These are phyloP conservation scores for Tardiomyces digboiensis DNA, from an alignment of 1,139 yeast genomes.

Conservation along the genomic window DNA sequence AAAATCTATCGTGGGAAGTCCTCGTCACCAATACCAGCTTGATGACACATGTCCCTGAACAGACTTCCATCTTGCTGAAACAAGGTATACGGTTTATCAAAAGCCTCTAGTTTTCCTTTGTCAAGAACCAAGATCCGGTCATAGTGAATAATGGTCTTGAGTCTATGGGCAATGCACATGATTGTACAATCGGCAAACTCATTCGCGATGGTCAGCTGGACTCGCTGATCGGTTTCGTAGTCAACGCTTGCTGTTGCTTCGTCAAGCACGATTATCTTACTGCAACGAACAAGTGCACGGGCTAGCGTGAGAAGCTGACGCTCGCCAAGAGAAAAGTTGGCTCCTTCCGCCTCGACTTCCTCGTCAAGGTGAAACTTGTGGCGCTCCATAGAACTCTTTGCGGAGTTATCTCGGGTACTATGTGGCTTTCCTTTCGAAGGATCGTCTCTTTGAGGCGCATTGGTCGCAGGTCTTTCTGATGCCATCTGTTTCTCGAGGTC, in stretches of 20 bases:
- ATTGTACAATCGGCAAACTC: slow-evolving; percentile 62
- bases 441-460: neutral
- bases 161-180: slow-evolving; percentile 71
- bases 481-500: slow-evolving; percentile 23
- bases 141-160: slow-evolving; percentile 56
- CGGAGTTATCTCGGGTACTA: slow-evolving; percentile 19
- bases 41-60: slow-evolving; percentile 54
- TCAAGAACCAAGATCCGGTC: slow-evolving; percentile 61
- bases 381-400: slow-evolving; percentile 16
- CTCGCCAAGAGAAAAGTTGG: slow-evolving; percentile 70
- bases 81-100: slow-evolving; percentile 36
- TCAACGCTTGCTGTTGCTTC: slow-evolving; percentile 87
- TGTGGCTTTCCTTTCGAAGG: no score
- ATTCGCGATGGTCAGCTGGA: slow-evolving; percentile 51
- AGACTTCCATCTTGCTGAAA: slow-evolving; percentile 35
- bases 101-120: slow-evolving; percentile 50
- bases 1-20: slow-evolving; percentile 24
- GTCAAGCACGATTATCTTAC: slow-evolving; percentile 60
- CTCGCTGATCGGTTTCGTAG: slow-evolving; percentile 62
- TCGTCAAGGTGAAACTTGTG: slow-evolving; percentile 63
- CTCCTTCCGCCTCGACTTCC: slow-evolving; percentile 62
- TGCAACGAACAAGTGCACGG: slow-evolving; percentile 62
- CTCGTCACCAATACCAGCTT: slow-evolving; percentile 37
- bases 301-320: slow-evolving; percentile 68
- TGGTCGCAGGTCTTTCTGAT: neutral